Evolutionary conservation across 352 stramenopile genomes (phyloP).

Genomic region (Globisporangium viniferum): DNA sequence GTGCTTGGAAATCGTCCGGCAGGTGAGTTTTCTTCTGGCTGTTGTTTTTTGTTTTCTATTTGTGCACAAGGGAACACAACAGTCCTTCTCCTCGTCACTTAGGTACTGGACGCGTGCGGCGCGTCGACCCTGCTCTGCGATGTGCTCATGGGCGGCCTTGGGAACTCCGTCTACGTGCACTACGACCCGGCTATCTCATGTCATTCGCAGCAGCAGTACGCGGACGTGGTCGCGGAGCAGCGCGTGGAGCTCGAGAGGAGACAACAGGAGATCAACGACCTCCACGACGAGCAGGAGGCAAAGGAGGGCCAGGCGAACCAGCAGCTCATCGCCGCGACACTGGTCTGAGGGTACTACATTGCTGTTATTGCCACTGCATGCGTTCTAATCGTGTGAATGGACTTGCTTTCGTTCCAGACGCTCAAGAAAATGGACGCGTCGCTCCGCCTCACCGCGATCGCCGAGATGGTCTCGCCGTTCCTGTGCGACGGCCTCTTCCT

Average conservation of each 20-base stretch:
- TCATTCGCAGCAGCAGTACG: conserved; percentile 41
- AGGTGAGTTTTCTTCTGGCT: conserved; percentile 15
- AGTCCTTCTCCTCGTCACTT: neutral
- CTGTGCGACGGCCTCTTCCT: conserved; percentile 56
- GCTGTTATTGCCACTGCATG: neutral
- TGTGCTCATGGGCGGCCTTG: conserved; percentile 47
- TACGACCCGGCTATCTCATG: conserved; percentile 41
- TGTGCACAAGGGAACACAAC: neutral
- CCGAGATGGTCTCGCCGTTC: conserved; percentile 45
- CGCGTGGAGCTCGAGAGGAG: conserved; percentile 13
- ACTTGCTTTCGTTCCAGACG: neutral
- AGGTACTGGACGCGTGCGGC: conserved; percentile 34
- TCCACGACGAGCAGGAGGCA: conserved; percentile 14
- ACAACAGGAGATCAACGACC: conserved; percentile 18
- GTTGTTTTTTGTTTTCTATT: neutral
- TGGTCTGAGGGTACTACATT: neutral
- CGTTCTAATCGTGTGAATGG: neutral
- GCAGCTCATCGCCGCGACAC: conserved; percentile 24
- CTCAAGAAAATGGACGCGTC: conserved; percentile 38
- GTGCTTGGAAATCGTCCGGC: conserved; percentile 44
- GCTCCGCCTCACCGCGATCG: conserved; percentile 27
- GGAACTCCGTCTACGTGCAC: conserved; percentile 55
- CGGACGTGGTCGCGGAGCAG: conserved; percentile 29
- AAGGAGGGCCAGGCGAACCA: conserved; percentile 25
- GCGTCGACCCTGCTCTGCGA: conserved; percentile 36